These are phyloP conservation scores for Aspergillaceae sp. DNA, from an alignment of 2,329 filamentous ascomycete genomes.

Conservation along the genomic window DNA sequence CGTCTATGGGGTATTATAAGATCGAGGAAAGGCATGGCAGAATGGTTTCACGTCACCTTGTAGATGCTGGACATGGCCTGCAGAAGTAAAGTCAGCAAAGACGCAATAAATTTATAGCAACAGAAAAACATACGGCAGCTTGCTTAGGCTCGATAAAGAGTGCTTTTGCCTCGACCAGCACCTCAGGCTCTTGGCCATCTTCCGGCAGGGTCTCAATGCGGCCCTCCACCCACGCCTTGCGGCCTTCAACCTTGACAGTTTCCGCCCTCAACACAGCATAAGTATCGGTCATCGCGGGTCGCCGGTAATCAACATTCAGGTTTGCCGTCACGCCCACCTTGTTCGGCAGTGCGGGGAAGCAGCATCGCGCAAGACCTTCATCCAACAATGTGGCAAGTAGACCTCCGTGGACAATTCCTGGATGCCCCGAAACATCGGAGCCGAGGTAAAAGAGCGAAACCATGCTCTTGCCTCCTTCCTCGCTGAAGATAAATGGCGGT, in stretches of 20 bases:
- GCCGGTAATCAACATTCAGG: slow-evolving; percentile 71
- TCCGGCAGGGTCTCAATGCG: slow-evolving; percentile 68
- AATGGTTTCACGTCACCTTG: slow-evolving; percentile 12
- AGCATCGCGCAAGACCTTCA: slow-evolving; percentile 79
- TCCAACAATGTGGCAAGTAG: slow-evolving; percentile 87
- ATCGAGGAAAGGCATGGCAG: neutral
- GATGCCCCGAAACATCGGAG: slow-evolving; percentile 73
- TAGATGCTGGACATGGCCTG: slow-evolving; percentile 18
- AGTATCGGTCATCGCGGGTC: slow-evolving; percentile 64
- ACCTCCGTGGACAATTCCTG: slow-evolving; percentile 83
- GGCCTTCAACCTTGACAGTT: slow-evolving; percentile 77
- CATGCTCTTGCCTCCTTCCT: slow-evolving; percentile 59
- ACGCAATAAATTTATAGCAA: neutral
- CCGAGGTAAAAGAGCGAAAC: slow-evolving; percentile 72
- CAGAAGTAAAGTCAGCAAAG: slow-evolving; percentile 1
- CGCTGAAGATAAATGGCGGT: slow-evolving; percentile 69
- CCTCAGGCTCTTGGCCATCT: slow-evolving; percentile 52
- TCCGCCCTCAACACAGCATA: slow-evolving; percentile 71
- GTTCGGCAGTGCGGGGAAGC: slow-evolving; percentile 79
- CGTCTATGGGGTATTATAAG: neutral
- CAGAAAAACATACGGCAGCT: slow-evolving; percentile 54
- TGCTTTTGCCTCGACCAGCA: slow-evolving; percentile 74
- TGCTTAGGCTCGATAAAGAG: slow-evolving; percentile 83
- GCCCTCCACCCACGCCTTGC: slow-evolving; percentile 91
- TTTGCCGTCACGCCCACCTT: slow-evolving; percentile 75